Base-by-base conservation (phyloP, 2,329 filamentous ascomycete genomes). In the Plenodomus biglobosus region DNA sequence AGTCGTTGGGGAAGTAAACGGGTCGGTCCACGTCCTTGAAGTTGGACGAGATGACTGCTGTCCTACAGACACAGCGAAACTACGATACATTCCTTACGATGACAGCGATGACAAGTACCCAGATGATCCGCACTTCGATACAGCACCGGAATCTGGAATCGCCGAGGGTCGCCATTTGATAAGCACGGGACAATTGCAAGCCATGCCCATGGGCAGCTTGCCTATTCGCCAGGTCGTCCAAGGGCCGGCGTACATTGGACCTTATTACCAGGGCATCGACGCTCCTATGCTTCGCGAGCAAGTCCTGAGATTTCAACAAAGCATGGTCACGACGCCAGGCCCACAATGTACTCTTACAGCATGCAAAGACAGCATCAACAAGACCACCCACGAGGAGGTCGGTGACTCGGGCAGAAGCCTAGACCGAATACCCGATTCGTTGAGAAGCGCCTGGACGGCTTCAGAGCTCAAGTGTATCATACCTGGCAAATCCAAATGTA, bases 1-100 rank as follows among this genome's bases (percentile, higher is more conserved):
- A 3, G 64, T 85, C 1, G 57, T 85, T 13, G 83, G 83, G 2
- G 82, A 84, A 61, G 78, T 80, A 16, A 75, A 77, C 19, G 81
- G 81, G 1, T 76, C 77, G 0, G 63, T 85, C 19, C 78, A 81
- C 50, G 58, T 84, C 0, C 71, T 85, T 1, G 71, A 73, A 43
- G 66, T 76, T 18, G 73, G 73, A 13, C 56, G 65, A 18, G 61
- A 73, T 3, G 70, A 69, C 19, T 58, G 52, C 20, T 38, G 59
- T 10, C 39, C 66, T 18, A 66, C 58, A 38, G 62, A 73, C 7
- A 58, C 59, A 19, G 55, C 66, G 2, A 62, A 45, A 8, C 58
- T 75, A 32, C 48, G 50, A 3, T 68, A 70, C 17, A 44, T 66
- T 17, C 55, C 62, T 0, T 69, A 68, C 22, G 17, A 56, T 17